These are phyloP conservation scores for Saccharomyces hybrid DNA, from an alignment of 1,139 yeast genomes.

Conservation along the genomic window DNA sequence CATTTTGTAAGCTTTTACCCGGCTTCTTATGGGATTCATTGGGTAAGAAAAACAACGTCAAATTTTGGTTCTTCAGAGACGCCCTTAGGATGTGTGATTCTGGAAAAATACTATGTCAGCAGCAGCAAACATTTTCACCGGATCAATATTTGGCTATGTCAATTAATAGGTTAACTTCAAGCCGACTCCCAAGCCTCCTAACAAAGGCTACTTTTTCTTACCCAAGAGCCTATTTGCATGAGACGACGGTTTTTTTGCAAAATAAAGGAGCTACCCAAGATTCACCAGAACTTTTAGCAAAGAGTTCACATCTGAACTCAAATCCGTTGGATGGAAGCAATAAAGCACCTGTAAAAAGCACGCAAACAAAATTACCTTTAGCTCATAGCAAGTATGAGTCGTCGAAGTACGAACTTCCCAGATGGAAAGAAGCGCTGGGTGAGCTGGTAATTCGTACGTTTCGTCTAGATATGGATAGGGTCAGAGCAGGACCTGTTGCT, in stretches of 20 bases:
- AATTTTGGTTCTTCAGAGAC: neutral
- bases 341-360: neutral
- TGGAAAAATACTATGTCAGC: no score
- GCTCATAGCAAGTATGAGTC: constrained; percentile 54
- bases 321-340: constrained; percentile 15
- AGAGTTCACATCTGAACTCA: constrained; percentile 15
- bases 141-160: neutral
- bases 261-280: constrained; percentile 5
- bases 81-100: no score
- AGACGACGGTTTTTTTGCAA: constrained; percentile 3
- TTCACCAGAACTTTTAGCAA: constrained; percentile 19
- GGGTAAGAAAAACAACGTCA: neutral
- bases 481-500: constrained; percentile 90
- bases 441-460: constrained; percentile 60
- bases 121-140: neutral
- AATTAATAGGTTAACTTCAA: neutral
- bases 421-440: constrained; percentile 66
- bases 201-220: neutral
- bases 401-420: constrained; percentile 49
- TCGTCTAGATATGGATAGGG: constrained; percentile 80
- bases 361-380: constrained; percentile 13
- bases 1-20: neutral
- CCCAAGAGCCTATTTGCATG: constrained; percentile 5
- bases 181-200: neutral
- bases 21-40: neutral